phyloP scores from a whole-genome alignment of 2,329 filamentous ascomycete species.

The Helotiales sp. region DNA sequence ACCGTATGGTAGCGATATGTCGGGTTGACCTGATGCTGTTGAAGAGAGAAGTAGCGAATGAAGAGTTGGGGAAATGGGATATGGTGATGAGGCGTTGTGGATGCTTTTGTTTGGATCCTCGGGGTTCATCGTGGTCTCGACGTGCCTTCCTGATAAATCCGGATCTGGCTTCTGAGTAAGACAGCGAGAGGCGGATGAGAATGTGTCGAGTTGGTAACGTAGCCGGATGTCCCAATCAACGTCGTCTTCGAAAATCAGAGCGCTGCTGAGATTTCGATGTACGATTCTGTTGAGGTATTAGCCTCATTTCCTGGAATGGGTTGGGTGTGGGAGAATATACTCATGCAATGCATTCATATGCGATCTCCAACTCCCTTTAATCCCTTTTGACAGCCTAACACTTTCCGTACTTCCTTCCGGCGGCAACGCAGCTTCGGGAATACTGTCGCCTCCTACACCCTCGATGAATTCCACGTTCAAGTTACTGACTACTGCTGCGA shows the following conservation, averaged over 20 bases:
- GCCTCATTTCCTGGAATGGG: slow-evolving; percentile 60
- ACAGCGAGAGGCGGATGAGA: slow-evolving; percentile 24
- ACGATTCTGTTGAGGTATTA: slow-evolving; percentile 33
- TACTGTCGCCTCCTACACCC: slow-evolving; percentile 24
- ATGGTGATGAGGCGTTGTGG: slow-evolving; percentile 23
- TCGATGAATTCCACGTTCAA: slow-evolving; percentile 30
- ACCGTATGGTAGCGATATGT: slow-evolving; percentile 21
- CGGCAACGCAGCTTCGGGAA: slow-evolving; percentile 27
- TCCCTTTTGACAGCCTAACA: slow-evolving; percentile 27
- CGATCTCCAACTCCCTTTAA: slow-evolving; percentile 31
- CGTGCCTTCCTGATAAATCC: slow-evolving; percentile 11
- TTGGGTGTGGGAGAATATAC: slow-evolving; percentile 52
- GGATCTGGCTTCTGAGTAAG: slow-evolving; percentile 5
- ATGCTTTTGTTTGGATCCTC: slow-evolving; percentile 36
- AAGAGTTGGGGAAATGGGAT: slow-evolving; percentile 18
- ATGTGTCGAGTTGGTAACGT: slow-evolving; percentile 21
- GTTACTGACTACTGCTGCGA: slow-evolving; percentile 27
- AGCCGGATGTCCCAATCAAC: slow-evolving; percentile 50
- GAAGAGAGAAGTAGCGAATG: slow-evolving; percentile 20
- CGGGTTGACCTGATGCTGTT: background rate
- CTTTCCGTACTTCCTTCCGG: slow-evolving; percentile 23
- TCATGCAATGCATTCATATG: slow-evolving; percentile 30
- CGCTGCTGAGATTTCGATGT: slow-evolving; percentile 42
- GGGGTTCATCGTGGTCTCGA: slow-evolving; percentile 14
- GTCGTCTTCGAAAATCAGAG: slow-evolving; percentile 52